phyloP scores from a whole-genome alignment of 352 stramenopile genomes.

The Phytophthora fragariaefolia region DNA sequence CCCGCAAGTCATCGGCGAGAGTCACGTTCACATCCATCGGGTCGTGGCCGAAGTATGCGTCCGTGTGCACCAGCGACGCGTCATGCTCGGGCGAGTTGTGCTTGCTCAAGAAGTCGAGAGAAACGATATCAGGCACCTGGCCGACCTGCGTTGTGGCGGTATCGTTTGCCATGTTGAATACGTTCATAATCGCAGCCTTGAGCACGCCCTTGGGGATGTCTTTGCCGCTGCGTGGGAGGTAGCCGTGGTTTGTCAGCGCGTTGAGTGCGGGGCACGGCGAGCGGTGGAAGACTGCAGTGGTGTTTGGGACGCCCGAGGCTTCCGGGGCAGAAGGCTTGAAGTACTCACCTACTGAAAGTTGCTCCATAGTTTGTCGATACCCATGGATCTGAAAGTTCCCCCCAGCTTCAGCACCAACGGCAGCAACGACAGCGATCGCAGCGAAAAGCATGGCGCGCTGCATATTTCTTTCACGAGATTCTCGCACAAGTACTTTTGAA shows the following conservation, averaged over 20 bases:
- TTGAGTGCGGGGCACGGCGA: slow-evolving; percentile 60
- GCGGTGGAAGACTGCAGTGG: slow-evolving; percentile 32
- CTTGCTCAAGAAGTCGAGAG: slow-evolving; percentile 42
- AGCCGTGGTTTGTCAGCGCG: slow-evolving; percentile 55
- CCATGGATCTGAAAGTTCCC: slow-evolving; percentile 4
- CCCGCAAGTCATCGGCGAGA: slow-evolving; percentile 34
- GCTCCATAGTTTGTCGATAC: slow-evolving; percentile 10
- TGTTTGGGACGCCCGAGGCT: slow-evolving; percentile 34
- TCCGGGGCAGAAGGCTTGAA: slow-evolving; percentile 34
- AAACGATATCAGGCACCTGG: slow-evolving; percentile 30
- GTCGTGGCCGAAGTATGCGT: slow-evolving; percentile 42
- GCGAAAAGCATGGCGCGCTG: slow-evolving; percentile 5
- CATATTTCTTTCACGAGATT: not conserved
- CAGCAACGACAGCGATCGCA: slow-evolving; percentile 4
- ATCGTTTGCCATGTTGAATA: slow-evolving; percentile 44
- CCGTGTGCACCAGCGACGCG: slow-evolving; percentile 42
- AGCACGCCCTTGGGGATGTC: slow-evolving; percentile 34
- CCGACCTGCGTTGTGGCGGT: slow-evolving; percentile 19
- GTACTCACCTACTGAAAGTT: slow-evolving; percentile 35
- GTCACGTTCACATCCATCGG: slow-evolving; percentile 34
- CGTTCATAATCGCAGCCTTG: slow-evolving; percentile 35
- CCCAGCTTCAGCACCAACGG: not conserved
- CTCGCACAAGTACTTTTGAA: not conserved
- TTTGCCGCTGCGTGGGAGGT: slow-evolving; percentile 44
- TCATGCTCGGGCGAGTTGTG: slow-evolving; percentile 50